Percentiles rank a stretch among this genome's conserved stretches.
These are phyloP conservation scores for Jaltomata sinuosa DNA, from an alignment of 257 asterid genomes.

Conservation along the genomic window DNA sequence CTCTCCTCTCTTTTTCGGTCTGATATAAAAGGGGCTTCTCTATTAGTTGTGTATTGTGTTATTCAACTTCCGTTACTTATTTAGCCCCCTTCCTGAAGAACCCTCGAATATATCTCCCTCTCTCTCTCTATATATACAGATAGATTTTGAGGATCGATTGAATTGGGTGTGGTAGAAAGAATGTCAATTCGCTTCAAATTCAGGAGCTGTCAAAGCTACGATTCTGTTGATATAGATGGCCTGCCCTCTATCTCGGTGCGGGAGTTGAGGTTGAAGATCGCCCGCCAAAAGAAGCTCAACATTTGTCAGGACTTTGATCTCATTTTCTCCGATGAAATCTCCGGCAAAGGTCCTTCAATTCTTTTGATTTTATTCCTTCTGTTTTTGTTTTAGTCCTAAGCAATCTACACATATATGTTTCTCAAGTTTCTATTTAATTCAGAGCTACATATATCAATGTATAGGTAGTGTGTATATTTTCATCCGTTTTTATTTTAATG, in stretches of 20 bases:
- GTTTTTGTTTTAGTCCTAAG: not conserved
- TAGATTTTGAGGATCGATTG: not conserved
- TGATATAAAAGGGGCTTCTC: not conserved
- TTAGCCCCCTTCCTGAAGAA: not conserved
- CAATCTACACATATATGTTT: not conserved
- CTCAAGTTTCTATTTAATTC: not conserved
- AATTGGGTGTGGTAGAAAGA: not conserved
- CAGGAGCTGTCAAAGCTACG: conserved; percentile 59
- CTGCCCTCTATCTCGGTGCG: conserved; percentile 48
- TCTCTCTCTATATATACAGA: not conserved
- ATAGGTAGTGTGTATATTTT: not conserved
- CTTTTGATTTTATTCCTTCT: not conserved
- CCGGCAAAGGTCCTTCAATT: conserved; percentile 48
- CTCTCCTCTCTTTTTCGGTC: not conserved
- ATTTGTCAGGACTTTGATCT: conserved; percentile 69
- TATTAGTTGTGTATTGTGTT: not conserved
- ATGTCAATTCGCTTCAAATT: conserved; percentile 86
- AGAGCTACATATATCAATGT: not conserved
- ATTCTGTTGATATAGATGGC: conserved; percentile 46
- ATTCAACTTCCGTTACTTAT: not conserved
- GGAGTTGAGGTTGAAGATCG: conserved; percentile 43
- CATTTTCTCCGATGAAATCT: conserved; percentile 54
- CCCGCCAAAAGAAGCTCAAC: conserved; percentile 35
- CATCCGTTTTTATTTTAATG: not conserved
- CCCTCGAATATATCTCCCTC: not conserved